These are phyloP conservation scores for Penicillium fuscoglaucum DNA, from an alignment of 2,329 filamentous ascomycete species.

Conservation along the genomic window DNA sequence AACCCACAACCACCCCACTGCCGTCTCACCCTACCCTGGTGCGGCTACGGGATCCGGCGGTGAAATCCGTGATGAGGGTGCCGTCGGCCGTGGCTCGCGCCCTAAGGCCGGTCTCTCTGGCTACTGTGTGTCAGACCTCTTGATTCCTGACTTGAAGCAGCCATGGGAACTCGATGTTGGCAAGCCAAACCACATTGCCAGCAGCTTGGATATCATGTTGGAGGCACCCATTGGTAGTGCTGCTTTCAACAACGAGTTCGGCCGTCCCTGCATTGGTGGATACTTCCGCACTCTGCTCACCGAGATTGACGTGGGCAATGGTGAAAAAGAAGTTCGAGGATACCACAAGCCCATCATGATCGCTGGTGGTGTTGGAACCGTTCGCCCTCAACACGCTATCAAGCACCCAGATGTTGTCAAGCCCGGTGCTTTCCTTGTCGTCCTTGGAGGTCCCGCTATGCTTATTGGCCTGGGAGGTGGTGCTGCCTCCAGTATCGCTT, in stretches of 20 bases:
- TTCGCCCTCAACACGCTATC: constrained; percentile 84
- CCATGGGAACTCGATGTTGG: constrained; percentile 93
- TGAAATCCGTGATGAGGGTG: constrained; percentile 92
- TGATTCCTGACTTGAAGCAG: constrained; percentile 77
- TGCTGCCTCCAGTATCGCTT: constrained; percentile 87
- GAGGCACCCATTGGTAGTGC: constrained; percentile 95
- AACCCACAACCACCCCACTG: constrained; percentile 96
- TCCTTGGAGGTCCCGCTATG: constrained; percentile 95
- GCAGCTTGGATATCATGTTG: constrained; percentile 94
- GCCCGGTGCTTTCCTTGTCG: constrained; percentile 85
- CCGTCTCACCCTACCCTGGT: constrained; percentile 88
- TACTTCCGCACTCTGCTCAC: constrained; percentile 89
- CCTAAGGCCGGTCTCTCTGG: constrained; percentile 90
- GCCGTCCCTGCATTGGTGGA: constrained; percentile 80
- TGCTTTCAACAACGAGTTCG: constrained; percentile 97
- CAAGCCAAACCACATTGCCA: constrained; percentile 87
- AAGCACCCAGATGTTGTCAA: constrained; percentile 79
- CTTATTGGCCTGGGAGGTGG: constrained; percentile 94
- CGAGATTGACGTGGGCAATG: constrained; percentile 61
- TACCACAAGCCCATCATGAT: constrained; percentile 99
- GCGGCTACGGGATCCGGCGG: constrained; percentile 94
- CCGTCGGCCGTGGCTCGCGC: constrained; percentile 86
- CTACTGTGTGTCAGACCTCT: constrained; percentile 91
- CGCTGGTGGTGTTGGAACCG: constrained; percentile 90
- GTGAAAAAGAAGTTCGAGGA: constrained; percentile 72